phyloP scores from a whole-genome alignment of 2,329 filamentous ascomycete species.

The Epichloe festucae region DNA sequence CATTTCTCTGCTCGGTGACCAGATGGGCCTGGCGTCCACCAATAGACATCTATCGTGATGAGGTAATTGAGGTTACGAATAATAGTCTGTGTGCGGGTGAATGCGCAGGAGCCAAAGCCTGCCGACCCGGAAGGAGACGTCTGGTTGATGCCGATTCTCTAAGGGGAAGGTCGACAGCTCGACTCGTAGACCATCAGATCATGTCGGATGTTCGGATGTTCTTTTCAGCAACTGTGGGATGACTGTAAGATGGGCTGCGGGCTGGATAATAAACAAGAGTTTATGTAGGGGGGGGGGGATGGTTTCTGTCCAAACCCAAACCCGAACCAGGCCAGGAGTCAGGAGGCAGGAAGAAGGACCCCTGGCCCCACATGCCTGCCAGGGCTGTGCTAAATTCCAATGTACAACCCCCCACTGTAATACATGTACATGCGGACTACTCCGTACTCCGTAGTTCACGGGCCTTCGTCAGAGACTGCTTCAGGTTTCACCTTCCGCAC shows the following conservation, averaged over 20 bases:
- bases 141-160: neutral
- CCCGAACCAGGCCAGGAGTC: too few species aligned
- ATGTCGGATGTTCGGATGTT: neutral
- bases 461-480: neutral
- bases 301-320: too few species aligned
- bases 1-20: neutral
- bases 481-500: neutral
- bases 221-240: neutral
- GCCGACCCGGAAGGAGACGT: neutral
- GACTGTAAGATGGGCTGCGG: neutral
- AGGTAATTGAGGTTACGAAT: too few species aligned
- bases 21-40: neutral
- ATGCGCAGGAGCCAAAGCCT: neutral
- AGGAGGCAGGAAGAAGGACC: neutral
- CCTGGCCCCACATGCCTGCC: neutral
- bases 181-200: neutral
- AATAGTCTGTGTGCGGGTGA: too few species aligned
- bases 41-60: neutral
- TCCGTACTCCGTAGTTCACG: neutral
- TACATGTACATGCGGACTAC: too few species aligned
- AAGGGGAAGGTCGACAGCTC: neutral
- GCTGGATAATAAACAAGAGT: neutral
- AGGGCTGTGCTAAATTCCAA: too few species aligned
- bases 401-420: too few species aligned
- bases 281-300: too few species aligned